phyloP scores from a whole-genome alignment of 2,329 filamentous ascomycete genomes.

The Colletotrichum euphorbiae region DNA sequence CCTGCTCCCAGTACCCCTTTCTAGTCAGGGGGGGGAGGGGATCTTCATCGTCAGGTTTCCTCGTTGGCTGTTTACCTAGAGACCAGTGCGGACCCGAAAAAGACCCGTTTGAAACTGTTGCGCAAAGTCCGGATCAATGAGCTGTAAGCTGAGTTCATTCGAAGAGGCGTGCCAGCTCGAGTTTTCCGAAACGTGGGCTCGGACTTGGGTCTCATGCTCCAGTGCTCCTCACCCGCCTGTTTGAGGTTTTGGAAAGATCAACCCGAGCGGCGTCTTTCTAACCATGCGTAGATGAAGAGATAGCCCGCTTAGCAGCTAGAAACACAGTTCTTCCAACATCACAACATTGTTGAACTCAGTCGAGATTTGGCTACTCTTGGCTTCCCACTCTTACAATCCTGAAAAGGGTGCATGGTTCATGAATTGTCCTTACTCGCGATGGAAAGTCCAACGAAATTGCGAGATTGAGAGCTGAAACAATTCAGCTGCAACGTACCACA shows the following conservation, averaged over 20 bases:
- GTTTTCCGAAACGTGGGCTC: slow-evolving; percentile 22
- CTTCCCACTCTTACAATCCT: background rate
- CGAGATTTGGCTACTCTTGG: slow-evolving; percentile 2
- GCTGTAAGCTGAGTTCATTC: slow-evolving; percentile 9
- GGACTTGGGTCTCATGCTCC: slow-evolving; percentile 23
- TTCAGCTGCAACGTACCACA: background rate
- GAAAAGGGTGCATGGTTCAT: background rate
- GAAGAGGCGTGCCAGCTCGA: background rate
- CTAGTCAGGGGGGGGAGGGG: background rate
- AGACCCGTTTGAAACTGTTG: slow-evolving; percentile 16
- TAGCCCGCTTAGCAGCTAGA: background rate
- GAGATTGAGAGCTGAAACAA: background rate
- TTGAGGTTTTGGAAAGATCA: background rate
- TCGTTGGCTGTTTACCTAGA: background rate
- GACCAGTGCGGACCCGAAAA: slow-evolving; percentile 20
- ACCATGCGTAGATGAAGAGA: background rate
- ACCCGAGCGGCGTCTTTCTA: background rate
- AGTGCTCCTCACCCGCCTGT: background rate
- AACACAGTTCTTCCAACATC: background rate
- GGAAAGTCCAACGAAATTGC: background rate
- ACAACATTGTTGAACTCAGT: background rate
- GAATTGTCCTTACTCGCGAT: background rate
- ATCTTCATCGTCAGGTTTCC: background rate
- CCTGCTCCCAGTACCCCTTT: background rate
- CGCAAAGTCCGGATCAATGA: background rate